These are phyloP conservation scores for Boletus speciosus DNA, from an alignment of 768 basidiomycete genomes.

Conservation along the genomic window DNA sequence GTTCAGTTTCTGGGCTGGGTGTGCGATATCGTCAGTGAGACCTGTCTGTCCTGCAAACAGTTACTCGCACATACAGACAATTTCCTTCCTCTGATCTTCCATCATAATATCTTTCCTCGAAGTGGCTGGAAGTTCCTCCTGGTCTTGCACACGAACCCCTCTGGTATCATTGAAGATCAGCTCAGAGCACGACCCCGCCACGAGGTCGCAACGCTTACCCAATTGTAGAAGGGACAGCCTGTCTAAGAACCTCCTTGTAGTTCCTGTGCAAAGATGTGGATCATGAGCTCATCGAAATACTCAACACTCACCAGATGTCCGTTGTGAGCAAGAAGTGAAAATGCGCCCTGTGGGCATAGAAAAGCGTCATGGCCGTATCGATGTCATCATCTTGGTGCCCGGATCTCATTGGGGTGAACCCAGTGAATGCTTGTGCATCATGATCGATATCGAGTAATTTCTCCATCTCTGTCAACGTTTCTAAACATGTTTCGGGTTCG, in stretches of 20 bases:
- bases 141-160: background rate
- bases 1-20: background rate
- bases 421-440: background rate
- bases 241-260: background rate
- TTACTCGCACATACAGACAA: conserved; percentile 3
- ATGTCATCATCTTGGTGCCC: background rate
- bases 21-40: background rate
- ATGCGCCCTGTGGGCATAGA: background rate
- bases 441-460: background rate
- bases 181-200: background rate
- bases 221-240: background rate
- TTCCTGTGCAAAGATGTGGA: background rate
- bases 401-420: background rate
- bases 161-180: background rate
- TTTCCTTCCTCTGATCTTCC: background rate
- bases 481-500: conserved; percentile 7
- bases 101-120: background rate
- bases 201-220: background rate
- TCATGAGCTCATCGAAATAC: background rate
- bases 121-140: background rate
- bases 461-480: background rate
- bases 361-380: background rate
- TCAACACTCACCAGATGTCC: conserved; percentile 4
- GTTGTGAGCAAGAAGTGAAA: conserved; percentile 11
- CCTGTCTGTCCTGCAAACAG: rapidly evolving